Percentiles rank a stretch among this genome's conserved stretches.
These are phyloP conservation scores for Amanita muscaria DNA, from an alignment of 768 basidiomycete species.

Conservation along the genomic window DNA sequence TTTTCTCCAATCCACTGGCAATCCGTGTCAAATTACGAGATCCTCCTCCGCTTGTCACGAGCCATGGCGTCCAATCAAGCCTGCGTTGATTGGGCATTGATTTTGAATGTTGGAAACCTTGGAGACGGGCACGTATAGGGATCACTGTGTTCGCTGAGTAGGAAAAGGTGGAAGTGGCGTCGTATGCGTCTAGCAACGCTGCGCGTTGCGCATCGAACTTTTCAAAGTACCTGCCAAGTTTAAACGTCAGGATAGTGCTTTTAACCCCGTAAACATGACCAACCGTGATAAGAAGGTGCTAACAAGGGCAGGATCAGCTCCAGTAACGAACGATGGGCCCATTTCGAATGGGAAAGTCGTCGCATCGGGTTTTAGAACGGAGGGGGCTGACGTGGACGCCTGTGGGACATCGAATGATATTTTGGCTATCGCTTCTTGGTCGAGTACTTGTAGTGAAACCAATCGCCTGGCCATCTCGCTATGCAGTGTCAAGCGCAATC, in stretches of 20 bases:
- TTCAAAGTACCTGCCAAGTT: conserved; percentile 62
- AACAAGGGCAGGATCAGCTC: conserved; percentile 59
- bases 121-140: conserved; percentile 66
- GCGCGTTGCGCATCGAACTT: conserved; percentile 72
- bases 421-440: conserved; percentile 68
- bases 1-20: conserved; percentile 49
- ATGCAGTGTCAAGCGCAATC: conserved; percentile 3
- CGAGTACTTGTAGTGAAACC: conserved; percentile 73
- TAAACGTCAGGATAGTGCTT: conserved; percentile 13
- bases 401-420: conserved; percentile 75
- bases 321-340: conserved; percentile 64
- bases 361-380: conserved; percentile 39
- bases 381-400: conserved; percentile 34
- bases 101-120: conserved; percentile 52
- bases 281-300: conserved; percentile 74
- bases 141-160: conserved; percentile 80
- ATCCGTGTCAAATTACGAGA: conserved; percentile 77
- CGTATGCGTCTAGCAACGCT: conserved; percentile 63
- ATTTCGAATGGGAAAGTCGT: conserved; percentile 76
- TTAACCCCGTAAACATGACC: conserved; percentile 18
- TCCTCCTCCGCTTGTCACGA: conserved; percentile 41
- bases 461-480: conserved; percentile 82
- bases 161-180: conserved; percentile 85
- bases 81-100: conserved; percentile 78
- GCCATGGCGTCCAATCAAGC: conserved; percentile 71